These are phyloP conservation scores for Malassezia cuniculi DNA, from an alignment of 1,284 basidiomycete genomes.

Conservation along the genomic window DNA sequence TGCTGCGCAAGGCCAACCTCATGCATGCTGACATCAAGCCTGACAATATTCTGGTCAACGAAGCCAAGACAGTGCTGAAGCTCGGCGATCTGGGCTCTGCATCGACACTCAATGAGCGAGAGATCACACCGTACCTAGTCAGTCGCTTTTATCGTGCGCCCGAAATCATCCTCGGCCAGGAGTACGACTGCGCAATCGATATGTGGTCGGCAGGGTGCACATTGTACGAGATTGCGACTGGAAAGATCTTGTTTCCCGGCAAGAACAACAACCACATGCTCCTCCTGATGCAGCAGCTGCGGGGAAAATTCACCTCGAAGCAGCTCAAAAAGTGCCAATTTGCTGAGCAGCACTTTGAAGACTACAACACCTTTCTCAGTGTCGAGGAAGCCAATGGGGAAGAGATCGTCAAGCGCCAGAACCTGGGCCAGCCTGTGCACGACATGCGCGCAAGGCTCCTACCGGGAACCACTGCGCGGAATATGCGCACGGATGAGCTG, in stretches of 20 bases:
- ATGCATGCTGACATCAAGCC: conserved; percentile 84
- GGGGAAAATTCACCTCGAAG: conserved; percentile 81
- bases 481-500: conserved; percentile 74
- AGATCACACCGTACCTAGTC: conserved; percentile 95
- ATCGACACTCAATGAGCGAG: conserved; percentile 80
- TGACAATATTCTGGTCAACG: conserved; percentile 54
- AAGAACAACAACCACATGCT: conserved; percentile 97
- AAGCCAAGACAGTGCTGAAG: conserved; percentile 83
- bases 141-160: conserved; percentile 96
- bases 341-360: conserved; percentile 83
- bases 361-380: conserved; percentile 51
- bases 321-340: conserved; percentile 90
- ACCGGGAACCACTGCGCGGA: conserved; percentile 57
- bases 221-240: conserved; percentile 91
- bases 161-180: conserved; percentile 90
- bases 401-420: conserved; percentile 68
- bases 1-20: conserved; percentile 74
- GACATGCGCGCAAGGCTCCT: conserved; percentile 72
- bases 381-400: conserved; percentile 31
- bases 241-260: conserved; percentile 94
- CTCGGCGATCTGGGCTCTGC: conserved; percentile 94
- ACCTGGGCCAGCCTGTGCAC: conserved; percentile 66
- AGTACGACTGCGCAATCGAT: conserved; percentile 85
- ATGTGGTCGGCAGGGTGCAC: conserved; percentile 98
- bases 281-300: conserved; percentile 62